Evolutionary conservation across 2,329 filamentous ascomycete species (phyloP).

Genomic region (Sporothrix euskadiensis): DNA sequence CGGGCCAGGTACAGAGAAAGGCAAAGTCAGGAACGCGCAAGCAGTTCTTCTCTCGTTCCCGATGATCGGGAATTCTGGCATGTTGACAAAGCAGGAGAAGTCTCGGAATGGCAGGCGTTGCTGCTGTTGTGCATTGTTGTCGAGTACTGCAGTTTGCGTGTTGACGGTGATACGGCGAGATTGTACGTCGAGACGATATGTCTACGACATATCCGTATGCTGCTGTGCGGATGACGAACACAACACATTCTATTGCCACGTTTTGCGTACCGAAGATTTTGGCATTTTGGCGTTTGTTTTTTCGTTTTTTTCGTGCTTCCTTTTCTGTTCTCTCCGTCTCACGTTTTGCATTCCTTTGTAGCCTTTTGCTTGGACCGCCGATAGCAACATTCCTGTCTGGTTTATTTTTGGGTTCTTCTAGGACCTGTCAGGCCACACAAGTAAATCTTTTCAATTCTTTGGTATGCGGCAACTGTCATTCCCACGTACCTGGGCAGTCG

Average conservation of each 20-base stretch:
- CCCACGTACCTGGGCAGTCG: constrained; percentile 7
- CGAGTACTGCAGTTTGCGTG: not conserved
- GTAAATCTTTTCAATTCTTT: not conserved
- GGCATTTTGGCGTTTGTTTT: not conserved
- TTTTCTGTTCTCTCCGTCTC: not conserved
- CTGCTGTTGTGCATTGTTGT: not conserved
- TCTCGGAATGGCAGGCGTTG: not conserved
- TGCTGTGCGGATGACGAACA: not conserved
- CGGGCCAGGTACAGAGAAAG: not conserved
- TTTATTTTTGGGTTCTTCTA: not conserved
- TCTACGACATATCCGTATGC: not conserved
- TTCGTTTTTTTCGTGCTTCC: not conserved
- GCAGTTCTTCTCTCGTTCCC: not conserved
- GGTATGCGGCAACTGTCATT: not conserved
- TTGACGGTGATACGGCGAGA: not conserved
- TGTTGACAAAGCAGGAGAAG: not conserved
- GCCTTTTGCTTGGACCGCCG: not conserved
- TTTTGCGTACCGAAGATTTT: not conserved
- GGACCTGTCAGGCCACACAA: not conserved
- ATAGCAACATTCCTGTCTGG: not conserved
- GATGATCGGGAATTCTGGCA: not conserved
- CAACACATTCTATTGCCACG: not conserved
- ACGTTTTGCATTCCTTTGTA: not conserved
- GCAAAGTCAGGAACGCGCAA: not conserved
- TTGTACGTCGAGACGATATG: not conserved